Base-by-base conservation (phyloP, 257 asterid genomes). In the Rubia yunnanensis region DNA sequence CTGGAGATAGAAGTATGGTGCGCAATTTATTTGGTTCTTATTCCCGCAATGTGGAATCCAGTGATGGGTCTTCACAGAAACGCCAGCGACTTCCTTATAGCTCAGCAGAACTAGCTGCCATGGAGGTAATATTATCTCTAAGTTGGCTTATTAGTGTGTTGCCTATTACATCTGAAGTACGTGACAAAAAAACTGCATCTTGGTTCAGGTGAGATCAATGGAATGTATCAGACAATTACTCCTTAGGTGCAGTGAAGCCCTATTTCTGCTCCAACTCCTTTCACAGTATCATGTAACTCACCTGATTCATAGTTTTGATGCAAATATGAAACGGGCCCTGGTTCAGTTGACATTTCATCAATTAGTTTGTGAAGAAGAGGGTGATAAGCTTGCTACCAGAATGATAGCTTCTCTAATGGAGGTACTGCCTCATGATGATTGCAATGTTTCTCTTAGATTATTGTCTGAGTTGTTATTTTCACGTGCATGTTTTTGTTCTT, bases 161-260 rank as follows among this genome's bases (percentile, higher is more conserved):
- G 67, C 70, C 10, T 27, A 34, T 48, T 35, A 7, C 28, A 24
- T 5, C 38, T 8, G 74, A 46, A 54, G 44, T 64, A 10, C 22
- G 63, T 32, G 72, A 46, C 63, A 63, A 74, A 62, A 65, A 60
- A 58, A 50, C 57, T 76, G 54, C 65, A 46, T 27, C 69, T 50
- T 80, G 63, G 56, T 80, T 39, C 79, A 92, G 98, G 98, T 92
- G 70, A 84, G 97, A 82, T 91, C 97, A 17, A 87, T 92, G 97
- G 98, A 92, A 70, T 89, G 98, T 73, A 80, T 89, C 73, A 84
- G 98, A 79, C 96, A 92, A 81, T 81, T 92, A 80, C 95, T 92
- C 71, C 95, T 87, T 70, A 86, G 98, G 79, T 89, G 94, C 69
- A 86, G 89, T 56, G 98, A 92, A 84, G 94, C 95, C 41, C 81